Conservation (phyloP, 257 asterid species). For the Primulina huaijiensis region DNA sequence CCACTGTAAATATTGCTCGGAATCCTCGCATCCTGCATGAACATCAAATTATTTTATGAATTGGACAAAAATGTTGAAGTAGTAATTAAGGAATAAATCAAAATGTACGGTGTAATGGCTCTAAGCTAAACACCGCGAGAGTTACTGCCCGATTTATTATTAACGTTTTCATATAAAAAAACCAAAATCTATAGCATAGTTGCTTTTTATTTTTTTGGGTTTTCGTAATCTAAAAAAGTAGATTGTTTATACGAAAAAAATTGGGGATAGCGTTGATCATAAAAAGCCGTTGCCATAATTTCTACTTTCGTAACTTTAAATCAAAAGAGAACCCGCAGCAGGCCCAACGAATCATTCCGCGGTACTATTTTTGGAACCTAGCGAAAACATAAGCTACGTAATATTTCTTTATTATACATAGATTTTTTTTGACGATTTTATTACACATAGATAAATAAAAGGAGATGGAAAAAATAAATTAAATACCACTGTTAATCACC, state of each 20-base stretch:
- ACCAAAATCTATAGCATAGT: too few relatives aligned
- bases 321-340: slow-evolving; percentile 24
- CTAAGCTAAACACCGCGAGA: too few relatives aligned
- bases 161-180: too few relatives aligned
- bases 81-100: not conserved
- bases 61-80: not conserved
- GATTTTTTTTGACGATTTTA: too few relatives aligned
- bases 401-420: not conserved
- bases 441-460: not conserved
- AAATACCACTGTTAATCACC: slow-evolving; percentile 26
- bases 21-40: slow-evolving; percentile 37
- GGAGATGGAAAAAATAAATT: not conserved
- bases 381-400: not conserved
- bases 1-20: slow-evolving; percentile 16
- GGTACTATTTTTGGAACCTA: slow-evolving; percentile 34
- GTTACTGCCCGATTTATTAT: too few relatives aligned
- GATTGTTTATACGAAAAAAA: not conserved
- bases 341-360: slow-evolving; percentile 37
- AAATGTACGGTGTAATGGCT: too few relatives aligned
- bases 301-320: slow-evolving; percentile 39
- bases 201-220: too few relatives aligned
- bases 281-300: slow-evolving; percentile 33
- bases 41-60: not conserved
- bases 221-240: not conserved
- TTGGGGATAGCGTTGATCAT: not conserved